These are phyloP conservation scores for Diaporthe citri DNA, from an alignment of 2,329 filamentous ascomycete genomes.

Conservation along the genomic window DNA sequence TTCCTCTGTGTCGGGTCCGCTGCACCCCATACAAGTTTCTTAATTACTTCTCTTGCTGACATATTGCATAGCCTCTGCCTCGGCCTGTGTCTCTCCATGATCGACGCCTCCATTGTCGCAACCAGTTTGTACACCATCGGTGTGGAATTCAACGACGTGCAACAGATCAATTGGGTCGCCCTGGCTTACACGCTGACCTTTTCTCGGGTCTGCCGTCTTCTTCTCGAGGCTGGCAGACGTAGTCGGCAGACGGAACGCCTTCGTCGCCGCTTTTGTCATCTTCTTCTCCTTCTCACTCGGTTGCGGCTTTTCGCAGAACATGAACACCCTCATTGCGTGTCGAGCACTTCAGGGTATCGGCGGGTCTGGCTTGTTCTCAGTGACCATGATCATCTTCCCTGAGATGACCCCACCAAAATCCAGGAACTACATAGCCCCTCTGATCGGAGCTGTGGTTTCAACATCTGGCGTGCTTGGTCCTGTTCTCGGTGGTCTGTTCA, in stretches of 20 bases:
- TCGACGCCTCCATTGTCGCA: conserved; percentile 72
- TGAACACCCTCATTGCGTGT: conserved; percentile 62
- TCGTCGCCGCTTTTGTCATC: conserved; percentile 62
- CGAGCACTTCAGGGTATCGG: conserved; percentile 65
- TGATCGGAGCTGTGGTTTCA: conserved; percentile 64
- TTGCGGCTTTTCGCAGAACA: conserved; percentile 60
- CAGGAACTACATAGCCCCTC: conserved; percentile 57
- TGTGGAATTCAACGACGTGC: conserved; percentile 60
- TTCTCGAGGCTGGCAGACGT: conserved; percentile 68
- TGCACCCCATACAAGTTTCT: background rate
- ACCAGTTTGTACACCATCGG: conserved; percentile 70
- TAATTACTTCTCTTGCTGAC: conserved; percentile 9
- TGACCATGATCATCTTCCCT: conserved; percentile 68
- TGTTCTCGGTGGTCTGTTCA: conserved; percentile 64
- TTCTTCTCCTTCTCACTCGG: conserved; percentile 70
- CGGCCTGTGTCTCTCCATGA: conserved; percentile 68
- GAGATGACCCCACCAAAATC: conserved; percentile 60
- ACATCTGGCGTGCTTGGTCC: conserved; percentile 64
- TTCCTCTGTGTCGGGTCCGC: conserved; percentile 51
- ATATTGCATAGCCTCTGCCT: conserved; percentile 56
- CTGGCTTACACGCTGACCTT: conserved; percentile 69
- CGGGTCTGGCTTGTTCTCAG: conserved; percentile 64
- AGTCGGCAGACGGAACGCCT: conserved; percentile 65
- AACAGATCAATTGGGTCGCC: conserved; percentile 65
- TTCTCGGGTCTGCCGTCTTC: conserved; percentile 68